Conservation (phyloP, 176 grass and related monocot species). For the Triticum turgidum region DNA sequence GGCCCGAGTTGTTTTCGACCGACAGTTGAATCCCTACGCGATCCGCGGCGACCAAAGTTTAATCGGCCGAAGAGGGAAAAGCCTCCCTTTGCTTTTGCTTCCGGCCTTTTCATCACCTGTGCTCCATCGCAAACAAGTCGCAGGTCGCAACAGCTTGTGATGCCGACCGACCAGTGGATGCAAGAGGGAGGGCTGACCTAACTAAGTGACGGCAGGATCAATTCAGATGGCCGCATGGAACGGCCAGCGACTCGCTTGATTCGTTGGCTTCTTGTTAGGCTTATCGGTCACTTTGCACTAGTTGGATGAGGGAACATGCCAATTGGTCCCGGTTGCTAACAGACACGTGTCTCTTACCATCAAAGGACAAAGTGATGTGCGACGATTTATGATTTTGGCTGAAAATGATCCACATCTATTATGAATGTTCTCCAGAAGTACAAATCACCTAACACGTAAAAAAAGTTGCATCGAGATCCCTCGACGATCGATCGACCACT, state of each 20-base stretch:
- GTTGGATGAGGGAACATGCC: too few relatives aligned
- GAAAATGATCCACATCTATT: too few relatives aligned
- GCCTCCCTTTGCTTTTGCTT: neutral
- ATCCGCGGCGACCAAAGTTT: conserved; percentile 34
- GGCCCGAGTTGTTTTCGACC: conserved; percentile 43
- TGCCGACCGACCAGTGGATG: conserved; percentile 9
- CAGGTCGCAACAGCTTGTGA: neutral
- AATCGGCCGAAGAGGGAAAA: neutral
- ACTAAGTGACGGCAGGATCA: neutral
- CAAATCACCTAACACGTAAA: too few relatives aligned
- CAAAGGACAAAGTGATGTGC: too few relatives aligned
- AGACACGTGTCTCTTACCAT: too few relatives aligned
- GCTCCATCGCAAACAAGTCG: neutral
- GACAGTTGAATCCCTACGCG: conserved; percentile 58
- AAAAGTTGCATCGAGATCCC: too few relatives aligned
- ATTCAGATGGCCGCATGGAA: neutral
- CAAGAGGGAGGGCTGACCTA: conserved; percentile 26
- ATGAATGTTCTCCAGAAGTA: too few relatives aligned
- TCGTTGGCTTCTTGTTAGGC: neutral
- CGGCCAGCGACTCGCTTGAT: neutral
- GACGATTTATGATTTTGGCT: too few relatives aligned
- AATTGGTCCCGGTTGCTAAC: too few relatives aligned
- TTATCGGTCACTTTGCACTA: too few relatives aligned
- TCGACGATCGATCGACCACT: too few relatives aligned
- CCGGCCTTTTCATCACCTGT: conserved; percentile 26